Evolutionary conservation across 345 rosid genomes (phyloP), one percentile per base, ranked within the genome.

Genomic region (Linum usitatissimum): DNA sequence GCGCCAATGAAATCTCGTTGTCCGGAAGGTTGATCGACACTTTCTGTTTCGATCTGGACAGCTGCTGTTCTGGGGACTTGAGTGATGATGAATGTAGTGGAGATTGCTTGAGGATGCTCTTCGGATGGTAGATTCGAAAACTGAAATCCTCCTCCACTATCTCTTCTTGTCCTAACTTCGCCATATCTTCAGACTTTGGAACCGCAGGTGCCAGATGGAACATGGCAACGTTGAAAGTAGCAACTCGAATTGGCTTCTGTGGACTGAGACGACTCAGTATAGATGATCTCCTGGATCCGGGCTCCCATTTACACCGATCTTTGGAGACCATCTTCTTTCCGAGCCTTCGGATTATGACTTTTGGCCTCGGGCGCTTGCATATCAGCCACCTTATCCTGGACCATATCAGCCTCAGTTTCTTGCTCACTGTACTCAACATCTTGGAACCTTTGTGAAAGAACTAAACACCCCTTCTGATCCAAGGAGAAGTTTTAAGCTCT

Each of bases 211-310:
- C 96, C 10, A 92, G 91, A 30, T 93, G 80, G 75, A 92, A 89
- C 98, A 92, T 92, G 34, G 96, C 98, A 54, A 92, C 98, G 14
- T 92, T 89, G 70, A 89, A 89, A 1, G 95, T 86, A 7, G 96
- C 96, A 55, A 89, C 70, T 57, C 95, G 86, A 28, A 92, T 83
- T 0, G 80, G 93, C 64, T 74, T 80, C 38, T 68, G 70, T 0
- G 80, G 54, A 30, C 63, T 63, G 60, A 74, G 67, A 59, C 30
- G 19, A 6, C 66, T 70, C 54, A 53, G 51, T 18, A 65, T 6
- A n/a, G 66, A 62, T 60, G 78, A 40, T 67, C 68, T 66, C 61
- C 67, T 75, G 39, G 51, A 40, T 45, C 71, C 70, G 0, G 67
- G 51, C 9, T 64, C 66, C 72, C 77, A 63, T 57, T 77, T 59